A percentile compares a stretch with the other conserved stretches of the same genome.
These are phyloP conservation scores for Parasarocladium wereldwijsianum DNA, from an alignment of 2,329 filamentous ascomycete species.

Conservation along the genomic window DNA sequence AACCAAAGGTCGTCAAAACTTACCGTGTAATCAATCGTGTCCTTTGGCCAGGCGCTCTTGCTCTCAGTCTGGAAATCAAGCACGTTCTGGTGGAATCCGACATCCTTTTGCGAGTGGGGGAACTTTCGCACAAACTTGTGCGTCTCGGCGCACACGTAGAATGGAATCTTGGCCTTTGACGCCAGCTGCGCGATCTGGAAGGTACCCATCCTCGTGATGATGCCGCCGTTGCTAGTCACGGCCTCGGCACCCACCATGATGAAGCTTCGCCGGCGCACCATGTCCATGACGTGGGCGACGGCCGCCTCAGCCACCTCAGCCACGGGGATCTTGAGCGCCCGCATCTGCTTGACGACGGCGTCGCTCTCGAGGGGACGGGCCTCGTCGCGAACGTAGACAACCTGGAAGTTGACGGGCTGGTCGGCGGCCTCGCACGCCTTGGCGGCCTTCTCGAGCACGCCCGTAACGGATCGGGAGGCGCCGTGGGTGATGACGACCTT, in stretches of 20 bases:
- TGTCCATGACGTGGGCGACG: conserved; percentile 62
- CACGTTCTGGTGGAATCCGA: conserved; percentile 65
- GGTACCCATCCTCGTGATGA: conserved; percentile 74
- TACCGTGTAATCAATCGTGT: conserved; percentile 59
- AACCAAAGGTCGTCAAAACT: too few species aligned
- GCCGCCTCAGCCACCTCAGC: conserved; percentile 42
- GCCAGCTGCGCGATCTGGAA: conserved; percentile 79
- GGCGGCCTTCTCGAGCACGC: conserved; percentile 55
- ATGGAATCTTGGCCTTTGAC: conserved; percentile 51
- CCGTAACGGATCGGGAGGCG: conserved; percentile 69
- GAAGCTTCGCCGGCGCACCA: conserved; percentile 43
- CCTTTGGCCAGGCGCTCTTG: conserved; percentile 27
- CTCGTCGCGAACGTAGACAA: conserved; percentile 62
- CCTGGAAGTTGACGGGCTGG: conserved; percentile 63
- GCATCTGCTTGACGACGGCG: conserved; percentile 54
- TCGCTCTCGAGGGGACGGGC: conserved; percentile 45
- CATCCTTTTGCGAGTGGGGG: conserved; percentile 65
- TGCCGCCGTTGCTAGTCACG: conserved; percentile 84
- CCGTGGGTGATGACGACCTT: conserved; percentile 82
- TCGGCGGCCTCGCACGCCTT: too few species aligned
- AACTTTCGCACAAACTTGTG: conserved; percentile 93
- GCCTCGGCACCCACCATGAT: conserved; percentile 63
- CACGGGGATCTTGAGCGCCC: conserved; percentile 64
- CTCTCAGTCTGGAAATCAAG: conserved; percentile 53
- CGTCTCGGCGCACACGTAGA: conserved; percentile 87